Base-by-base conservation (phyloP, 129 eudicot genomes). In the Helichrysum umbraculigerum region DNA sequence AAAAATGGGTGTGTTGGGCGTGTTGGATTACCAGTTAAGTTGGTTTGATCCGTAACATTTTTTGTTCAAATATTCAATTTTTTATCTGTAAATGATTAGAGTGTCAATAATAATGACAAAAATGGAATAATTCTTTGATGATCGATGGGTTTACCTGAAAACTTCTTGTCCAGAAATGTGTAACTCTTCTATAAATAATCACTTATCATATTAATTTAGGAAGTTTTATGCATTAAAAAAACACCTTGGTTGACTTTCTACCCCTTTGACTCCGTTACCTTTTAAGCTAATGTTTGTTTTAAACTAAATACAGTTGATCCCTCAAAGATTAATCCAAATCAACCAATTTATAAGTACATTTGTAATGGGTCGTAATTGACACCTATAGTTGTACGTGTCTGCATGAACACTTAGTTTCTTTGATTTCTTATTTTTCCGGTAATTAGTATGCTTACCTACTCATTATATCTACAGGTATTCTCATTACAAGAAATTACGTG, bases 401-500 rank as follows among this genome's bases (percentile, higher is more conserved):
- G 39, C 34, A 62, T 78, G 70, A 72, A 44, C 28, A 56, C 6
- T 68, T 51, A 78, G 2, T 15, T 70, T 68, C 50, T 69, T 41
- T 44, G 1, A 60, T 59, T 59, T 2, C 33, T 7, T 14, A 28
- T 6, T 35, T 19, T 7, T 32, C 4, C 50, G 21, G 66, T 62
- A 78, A 34, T 62, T 15, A 21, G 62, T 60, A 60, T 78, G 65
- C 64, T 70, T 70, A 78, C 62, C 19, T 47, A 16, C n/a, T 44
- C 63, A 72, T 75, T 73, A 41, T 56, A 70, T 41, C 68, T 68
- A 29, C 85, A 94, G 98, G 57, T 94, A 82, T 81, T 76, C 77
- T n/a, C 93, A 88, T 70, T 94, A 94, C 89, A 94, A 82, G 76
- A 91, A 83, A 76, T 62, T 94, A 80, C 97, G 97, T 33, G 97